Base-by-base conservation (phyloP, 495 filamentous ascomycete genomes). In the Penicillium bovifimosum region DNA sequence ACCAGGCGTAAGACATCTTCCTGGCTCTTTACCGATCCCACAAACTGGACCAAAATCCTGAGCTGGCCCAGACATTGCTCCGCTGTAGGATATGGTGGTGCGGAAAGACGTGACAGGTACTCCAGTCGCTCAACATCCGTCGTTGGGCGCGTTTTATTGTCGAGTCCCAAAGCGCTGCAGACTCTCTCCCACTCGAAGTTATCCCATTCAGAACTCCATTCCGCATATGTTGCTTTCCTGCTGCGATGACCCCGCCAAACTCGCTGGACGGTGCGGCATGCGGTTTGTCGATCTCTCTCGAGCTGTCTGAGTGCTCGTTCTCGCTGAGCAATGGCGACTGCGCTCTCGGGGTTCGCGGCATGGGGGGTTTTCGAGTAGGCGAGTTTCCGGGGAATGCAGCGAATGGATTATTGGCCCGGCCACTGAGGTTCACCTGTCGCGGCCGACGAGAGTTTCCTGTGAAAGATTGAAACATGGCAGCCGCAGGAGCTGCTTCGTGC, bases 381-480 rank as follows among this genome's bases (percentile, higher is more conserved):
- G 60, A 47, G 47, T 38, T 50, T 16, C 60, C 56, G 10, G 70
- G 65, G 52, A 65, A 73, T 63, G 80, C 71, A 53, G 85, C 82
- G 68, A 91, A 89, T 26, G 88, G 85, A 69, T 93, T 89, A 49
- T 69, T 75, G 60, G 83, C 81, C 55, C 91, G 87, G 58, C 91
- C 95, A 45, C 89, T 92, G 52, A 98, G 85, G 68, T 98, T 96
- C 57, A 98, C 90, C 65, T 96, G 88, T 47, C 93, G 86, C 44
- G 84, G 85, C 50, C 86, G 86, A 58, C 90, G 84, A 59, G 91
- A 86, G 73, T 67, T 88, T 50, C 93, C 93, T 26, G 87, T 92
- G 70, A 98, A 98, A 34, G 85, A 86, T 50, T 84, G 84, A 69
- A 92, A 95, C 92, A 97, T 97, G 49, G 50, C 16, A 59, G 59